Base-by-base conservation (phyloP, 2,329 filamentous ascomycete species). In the Exophiala xenobiotica region DNA sequence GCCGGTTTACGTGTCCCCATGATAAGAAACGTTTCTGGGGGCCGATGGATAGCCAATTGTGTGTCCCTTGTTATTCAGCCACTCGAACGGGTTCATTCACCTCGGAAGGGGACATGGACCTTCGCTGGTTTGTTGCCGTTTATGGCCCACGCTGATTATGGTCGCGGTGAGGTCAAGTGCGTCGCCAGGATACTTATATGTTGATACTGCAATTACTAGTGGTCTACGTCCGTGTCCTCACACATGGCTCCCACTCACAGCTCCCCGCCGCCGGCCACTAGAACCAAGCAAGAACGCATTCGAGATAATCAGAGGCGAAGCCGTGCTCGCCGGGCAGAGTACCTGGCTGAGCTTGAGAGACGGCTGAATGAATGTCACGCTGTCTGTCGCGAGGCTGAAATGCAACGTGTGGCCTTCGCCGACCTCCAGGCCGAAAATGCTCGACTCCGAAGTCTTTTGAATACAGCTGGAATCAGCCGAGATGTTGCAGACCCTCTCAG, bases 291-390 rank as follows among this genome's bases (percentile, higher is more conserved):
- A 43, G 58, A 61, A 37, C 53, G 61, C 4, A 53, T 63, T 18
- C 55, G 61, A 38, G 58, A 61, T 45, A 64, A 64, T 35, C 61
- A 64, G 37, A 53, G 61, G 45, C 59, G 61, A 20, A 61, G 57
- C 42, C 60, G 61, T 9, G 59, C 57, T 18, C 51, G 61, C 12
- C 48, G 56, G 5, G 55, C 57, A 39, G 54, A 61, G 43, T 63
- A 63, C 31, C 41, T 63, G 19, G 46, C 46, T n/a, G 54, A 59
- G 18, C 48, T 63, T 4, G 58, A 63, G 29, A 39, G 50, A 37
- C 49, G 57, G 22, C 35, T 63, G 27, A 51, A 59, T 8, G 57
- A 59, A 43, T 59, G 54, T 33, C 51, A 57, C 29, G 23, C 43
- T 19, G 50, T 49, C 18, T 59, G 51, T 48, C 53, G 56, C 22